Evolutionary conservation across 2,329 filamentous ascomycete species (phyloP).

Genomic region (Torrubiella hemipterigena): DNA sequence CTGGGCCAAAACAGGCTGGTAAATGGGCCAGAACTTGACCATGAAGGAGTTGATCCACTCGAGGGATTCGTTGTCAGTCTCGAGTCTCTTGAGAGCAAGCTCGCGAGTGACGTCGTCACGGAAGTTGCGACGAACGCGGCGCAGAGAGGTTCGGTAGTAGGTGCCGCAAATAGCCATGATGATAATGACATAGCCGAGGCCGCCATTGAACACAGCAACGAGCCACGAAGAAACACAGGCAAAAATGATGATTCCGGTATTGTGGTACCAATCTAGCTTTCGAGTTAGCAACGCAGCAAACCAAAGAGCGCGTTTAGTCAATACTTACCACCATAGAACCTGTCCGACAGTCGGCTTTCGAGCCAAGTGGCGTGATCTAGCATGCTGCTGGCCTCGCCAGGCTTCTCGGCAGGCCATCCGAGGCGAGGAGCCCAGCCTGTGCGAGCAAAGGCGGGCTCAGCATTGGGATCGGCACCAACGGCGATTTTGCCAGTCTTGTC

Average conservation of each 20-base stretch:
- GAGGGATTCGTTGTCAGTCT: slow-evolving; percentile 82
- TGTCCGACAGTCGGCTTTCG: slow-evolving; percentile 74
- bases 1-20: slow-evolving; percentile 83
- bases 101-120: slow-evolving; percentile 88
- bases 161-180: slow-evolving; percentile 87
- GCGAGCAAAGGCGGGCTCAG: slow-evolving; percentile 30
- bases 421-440: slow-evolving; percentile 88
- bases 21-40: slow-evolving; percentile 99
- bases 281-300: neutral
- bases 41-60: slow-evolving; percentile 99
- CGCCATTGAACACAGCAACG: slow-evolving; percentile 77
- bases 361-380: slow-evolving; percentile 82
- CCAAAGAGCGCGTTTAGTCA: neutral
- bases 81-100: slow-evolving; percentile 73
- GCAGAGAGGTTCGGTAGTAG: slow-evolving; percentile 92
- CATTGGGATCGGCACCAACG: slow-evolving; percentile 39
- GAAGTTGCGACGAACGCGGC: slow-evolving; percentile 88
- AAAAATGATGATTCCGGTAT: slow-evolving; percentile 86
- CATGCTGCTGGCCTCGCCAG: slow-evolving; percentile 51
- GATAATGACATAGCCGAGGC: slow-evolving; percentile 84
- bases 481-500: slow-evolving; percentile 35
- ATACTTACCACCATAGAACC: slow-evolving; percentile 69
- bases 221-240: slow-evolving; percentile 87
- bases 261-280: slow-evolving; percentile 88
- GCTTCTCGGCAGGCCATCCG: slow-evolving; percentile 51